Percentiles rank a stretch among this genome's conserved stretches.
Evolutionary conservation across 257 asterid genomes (phyloP).

Genomic region (Fraxinus cuspidata): DNA sequence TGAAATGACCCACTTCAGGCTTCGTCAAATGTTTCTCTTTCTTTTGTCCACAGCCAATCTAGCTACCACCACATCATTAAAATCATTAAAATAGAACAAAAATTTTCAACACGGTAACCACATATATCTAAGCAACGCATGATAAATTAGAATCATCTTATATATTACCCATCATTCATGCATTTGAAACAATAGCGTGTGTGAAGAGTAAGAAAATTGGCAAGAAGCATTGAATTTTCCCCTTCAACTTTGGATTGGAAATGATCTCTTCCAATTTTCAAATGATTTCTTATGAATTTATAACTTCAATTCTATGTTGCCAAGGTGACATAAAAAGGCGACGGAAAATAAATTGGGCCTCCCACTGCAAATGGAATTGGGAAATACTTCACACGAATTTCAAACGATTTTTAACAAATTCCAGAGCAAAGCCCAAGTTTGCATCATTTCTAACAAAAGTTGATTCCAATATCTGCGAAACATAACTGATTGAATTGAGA

Average conservation of each 20-base stretch:
- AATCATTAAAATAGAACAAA: slow-evolving; percentile 6
- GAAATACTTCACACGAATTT: not conserved
- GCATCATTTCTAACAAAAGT: too few species aligned
- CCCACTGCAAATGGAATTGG: not conserved
- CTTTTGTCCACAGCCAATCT: slow-evolving; percentile 92
- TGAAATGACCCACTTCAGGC: slow-evolving; percentile 92
- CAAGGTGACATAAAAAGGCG: not conserved
- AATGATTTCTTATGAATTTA: not conserved
- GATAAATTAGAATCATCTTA: not conserved
- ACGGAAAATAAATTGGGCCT: not conserved
- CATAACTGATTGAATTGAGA: too few species aligned
- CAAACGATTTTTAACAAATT: not conserved
- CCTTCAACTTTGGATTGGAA: not conserved
- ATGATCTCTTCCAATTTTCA: slow-evolving; percentile 1
- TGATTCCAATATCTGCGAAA: too few species aligned
- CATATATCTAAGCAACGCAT: slow-evolving; percentile 5
- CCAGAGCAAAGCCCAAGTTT: not conserved
- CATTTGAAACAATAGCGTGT: not conserved
- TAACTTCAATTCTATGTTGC: not conserved
- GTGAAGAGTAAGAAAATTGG: not conserved
- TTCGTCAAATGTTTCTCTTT: slow-evolving; percentile 90
- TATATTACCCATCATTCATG: not conserved
- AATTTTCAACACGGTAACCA: not conserved
- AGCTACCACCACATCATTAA: slow-evolving; percentile 40
- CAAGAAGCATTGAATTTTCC: not conserved